Conservation (phyloP, 73 alveolate genomes). For the Tetrahymena elliotti region DNA sequence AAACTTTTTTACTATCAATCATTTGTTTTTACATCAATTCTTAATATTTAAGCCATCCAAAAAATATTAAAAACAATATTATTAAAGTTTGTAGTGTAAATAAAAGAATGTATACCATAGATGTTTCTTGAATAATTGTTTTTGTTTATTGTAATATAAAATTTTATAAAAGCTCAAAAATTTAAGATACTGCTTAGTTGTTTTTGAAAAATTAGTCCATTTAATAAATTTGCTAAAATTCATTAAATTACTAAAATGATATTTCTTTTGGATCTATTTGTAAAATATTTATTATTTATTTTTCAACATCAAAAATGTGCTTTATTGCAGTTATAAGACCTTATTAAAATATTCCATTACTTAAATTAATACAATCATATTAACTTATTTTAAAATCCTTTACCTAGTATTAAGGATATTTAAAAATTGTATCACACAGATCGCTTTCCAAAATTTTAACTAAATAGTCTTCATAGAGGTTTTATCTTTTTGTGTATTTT, state of each 20-base stretch:
- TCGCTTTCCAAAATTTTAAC: background rate
- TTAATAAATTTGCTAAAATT: background rate
- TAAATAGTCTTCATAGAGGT: background rate
- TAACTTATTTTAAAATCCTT: background rate
- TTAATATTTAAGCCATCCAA: background rate
- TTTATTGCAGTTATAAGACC: background rate
- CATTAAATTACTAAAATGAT: background rate
- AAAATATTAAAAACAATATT: too few relatives aligned
- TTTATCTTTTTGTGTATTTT: background rate
- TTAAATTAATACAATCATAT: background rate
- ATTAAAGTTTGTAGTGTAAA: background rate
- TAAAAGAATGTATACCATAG: background rate
- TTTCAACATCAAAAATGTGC: background rate
- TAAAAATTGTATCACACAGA: background rate
- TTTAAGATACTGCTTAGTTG: background rate
- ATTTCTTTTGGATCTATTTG: background rate
- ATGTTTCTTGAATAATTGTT: too few relatives aligned
- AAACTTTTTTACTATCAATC: background rate
- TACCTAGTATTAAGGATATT: background rate
- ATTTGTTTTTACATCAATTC: background rate
- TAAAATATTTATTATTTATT: background rate
- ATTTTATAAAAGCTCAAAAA: background rate
- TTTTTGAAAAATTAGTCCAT: background rate
- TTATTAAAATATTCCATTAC: background rate
- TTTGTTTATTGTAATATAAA: background rate